Evolutionary conservation across 352 stramenopile species (phyloP).

Genomic region (Globisporangium uncinulatum): DNA sequence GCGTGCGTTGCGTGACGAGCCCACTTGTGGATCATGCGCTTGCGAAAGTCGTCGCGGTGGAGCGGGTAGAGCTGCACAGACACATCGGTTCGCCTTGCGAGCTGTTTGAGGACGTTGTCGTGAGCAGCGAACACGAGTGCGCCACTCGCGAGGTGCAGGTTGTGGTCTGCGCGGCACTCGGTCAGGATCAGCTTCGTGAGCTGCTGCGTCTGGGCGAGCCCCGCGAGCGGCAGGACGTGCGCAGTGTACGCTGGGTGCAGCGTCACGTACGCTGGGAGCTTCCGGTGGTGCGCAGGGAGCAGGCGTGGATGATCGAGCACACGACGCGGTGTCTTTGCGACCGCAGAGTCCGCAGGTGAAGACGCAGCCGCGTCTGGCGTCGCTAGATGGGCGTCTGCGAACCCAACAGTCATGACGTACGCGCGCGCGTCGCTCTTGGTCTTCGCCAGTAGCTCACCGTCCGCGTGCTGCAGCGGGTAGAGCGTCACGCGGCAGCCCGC

Average conservation of each 20-base stretch:
- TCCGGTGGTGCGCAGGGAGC: conserved; percentile 10
- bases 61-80: conserved; percentile 42
- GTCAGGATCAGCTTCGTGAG: conserved; percentile 46
- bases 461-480: conserved; percentile 28
- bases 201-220: conserved; percentile 47
- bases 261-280: conserved; percentile 37
- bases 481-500: conserved; percentile 35
- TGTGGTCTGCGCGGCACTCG: conserved; percentile 29
- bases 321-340: no score
- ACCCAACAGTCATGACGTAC: conserved; percentile 40
- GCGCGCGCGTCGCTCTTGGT: conserved; percentile 34
- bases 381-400: conserved; percentile 9
- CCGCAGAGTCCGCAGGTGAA: background rate
- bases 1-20: conserved; percentile 20
- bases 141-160: conserved; percentile 26
- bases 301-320: background rate
- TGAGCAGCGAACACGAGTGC: conserved; percentile 30
- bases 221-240: conserved; percentile 39
- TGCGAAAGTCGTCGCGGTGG: conserved; percentile 48
- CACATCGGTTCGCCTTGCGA: conserved; percentile 18
- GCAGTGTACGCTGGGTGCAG: conserved; percentile 35
- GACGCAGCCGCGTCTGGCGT: conserved; percentile 1
- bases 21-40: conserved; percentile 40
- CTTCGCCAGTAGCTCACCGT: conserved; percentile 16
- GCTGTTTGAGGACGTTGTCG: conserved; percentile 36